phyloP scores from a whole-genome alignment of 495 filamentous ascomycete species.

The Glarea lozoyensis region DNA sequence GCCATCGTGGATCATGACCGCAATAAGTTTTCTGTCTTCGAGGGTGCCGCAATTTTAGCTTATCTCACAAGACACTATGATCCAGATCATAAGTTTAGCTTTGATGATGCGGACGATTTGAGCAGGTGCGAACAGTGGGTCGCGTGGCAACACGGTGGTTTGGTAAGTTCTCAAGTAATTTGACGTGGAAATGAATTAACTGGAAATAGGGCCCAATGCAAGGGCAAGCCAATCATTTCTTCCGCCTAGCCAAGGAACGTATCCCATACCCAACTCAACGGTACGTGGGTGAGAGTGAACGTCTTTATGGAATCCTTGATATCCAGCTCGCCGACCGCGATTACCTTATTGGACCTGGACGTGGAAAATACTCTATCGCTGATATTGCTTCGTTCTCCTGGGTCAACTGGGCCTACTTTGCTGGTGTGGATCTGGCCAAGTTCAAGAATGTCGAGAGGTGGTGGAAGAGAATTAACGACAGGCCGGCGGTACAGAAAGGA shows the following conservation, averaged over 20 bases:
- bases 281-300: conserved; percentile 68
- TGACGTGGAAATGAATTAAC: conserved; percentile 18
- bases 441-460: conserved; percentile 65
- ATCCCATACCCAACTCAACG: conserved; percentile 71
- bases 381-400: conserved; percentile 70
- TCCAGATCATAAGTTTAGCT: conserved; percentile 66
- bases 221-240: conserved; percentile 81
- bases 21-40: conserved; percentile 61
- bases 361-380: conserved; percentile 64
- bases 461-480: conserved; percentile 45
- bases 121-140: conserved; percentile 66
- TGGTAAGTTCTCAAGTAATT: conserved; percentile 38
- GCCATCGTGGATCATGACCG: conserved; percentile 65
- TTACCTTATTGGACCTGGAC: conserved; percentile 53
- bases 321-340: conserved; percentile 47
- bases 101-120: conserved; percentile 48
- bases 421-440: conserved; percentile 56
- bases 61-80: conserved; percentile 76
- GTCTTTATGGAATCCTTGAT: conserved; percentile 71
- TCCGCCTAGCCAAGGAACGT: conserved; percentile 63
- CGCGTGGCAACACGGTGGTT: conserved; percentile 54
- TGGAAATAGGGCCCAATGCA: conserved; percentile 78
- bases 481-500: conserved; percentile 62
- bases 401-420: conserved; percentile 35
- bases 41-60: conserved; percentile 66